Conservation (phyloP, 2,329 filamentous ascomycete genomes). For the Aspergillus phoenicis region DNA sequence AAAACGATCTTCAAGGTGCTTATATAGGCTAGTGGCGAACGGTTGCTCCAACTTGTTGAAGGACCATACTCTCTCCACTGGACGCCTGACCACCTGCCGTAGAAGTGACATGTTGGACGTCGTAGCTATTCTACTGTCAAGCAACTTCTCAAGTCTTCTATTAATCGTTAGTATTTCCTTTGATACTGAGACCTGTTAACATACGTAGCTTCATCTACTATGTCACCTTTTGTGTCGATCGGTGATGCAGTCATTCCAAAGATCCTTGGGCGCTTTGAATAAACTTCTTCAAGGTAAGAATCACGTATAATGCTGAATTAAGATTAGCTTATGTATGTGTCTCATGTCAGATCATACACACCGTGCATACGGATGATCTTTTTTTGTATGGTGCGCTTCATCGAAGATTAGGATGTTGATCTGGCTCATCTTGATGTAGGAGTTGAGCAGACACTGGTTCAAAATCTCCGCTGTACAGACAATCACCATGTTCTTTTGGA, state of each 20-base stretch:
- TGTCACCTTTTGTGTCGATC: slow-evolving; percentile 77
- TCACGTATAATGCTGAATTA: slow-evolving; percentile 74
- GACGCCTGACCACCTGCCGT: slow-evolving; percentile 60
- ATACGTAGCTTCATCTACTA: slow-evolving; percentile 66
- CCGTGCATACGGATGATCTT: slow-evolving; percentile 84
- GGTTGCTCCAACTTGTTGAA: slow-evolving; percentile 57
- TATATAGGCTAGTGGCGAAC: slow-evolving; percentile 67
- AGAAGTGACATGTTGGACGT: slow-evolving; percentile 63
- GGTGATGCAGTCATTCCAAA: slow-evolving; percentile 98
- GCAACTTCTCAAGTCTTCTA: slow-evolving; percentile 70
- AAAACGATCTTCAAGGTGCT: slow-evolving; percentile 56
- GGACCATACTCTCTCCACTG: slow-evolving; percentile 60
- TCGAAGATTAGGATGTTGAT: slow-evolving; percentile 94
- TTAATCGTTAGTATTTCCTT: slow-evolving; percentile 12
- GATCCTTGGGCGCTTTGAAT: slow-evolving; percentile 66
- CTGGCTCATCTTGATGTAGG: slow-evolving; percentile 76
- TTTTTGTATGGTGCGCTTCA: slow-evolving; percentile 95
- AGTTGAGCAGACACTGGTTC: slow-evolving; percentile 73
- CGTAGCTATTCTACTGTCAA: slow-evolving; percentile 84
- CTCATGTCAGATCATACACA: slow-evolving; percentile 23
- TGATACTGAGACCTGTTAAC: not conserved
- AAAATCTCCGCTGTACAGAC: slow-evolving; percentile 92
- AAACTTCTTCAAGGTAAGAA: slow-evolving; percentile 65
- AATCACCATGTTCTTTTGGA: slow-evolving; percentile 73
- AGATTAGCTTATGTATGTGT: slow-evolving; percentile 13